Evolutionary conservation across 1,139 yeast species (phyloP), one percentile per base, ranked within the genome.

Genomic region (Meyerozyma smithsonii): DNA sequence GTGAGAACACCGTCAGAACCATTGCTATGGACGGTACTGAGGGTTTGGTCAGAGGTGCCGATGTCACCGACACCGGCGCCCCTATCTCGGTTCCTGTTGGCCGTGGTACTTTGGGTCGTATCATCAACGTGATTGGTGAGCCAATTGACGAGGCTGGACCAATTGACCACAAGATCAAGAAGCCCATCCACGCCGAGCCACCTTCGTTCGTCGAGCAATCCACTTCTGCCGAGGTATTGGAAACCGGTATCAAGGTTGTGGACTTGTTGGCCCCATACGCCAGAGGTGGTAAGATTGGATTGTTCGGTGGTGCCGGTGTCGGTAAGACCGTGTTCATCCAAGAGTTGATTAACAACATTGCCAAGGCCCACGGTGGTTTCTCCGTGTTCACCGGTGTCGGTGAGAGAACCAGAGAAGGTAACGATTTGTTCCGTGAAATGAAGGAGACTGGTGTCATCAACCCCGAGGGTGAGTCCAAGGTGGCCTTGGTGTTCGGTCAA

Each of bases 281-380:
- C 69, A 90, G 97, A 86, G 98, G 98, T 86, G 98, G 98, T 87
- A 92, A 92, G 84, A 92, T 92, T 87, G 98, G 98, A 83, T 84
- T 92, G 68, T 92, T 92, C 86, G 98, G 98, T 81, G 98, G 98
- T 90, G 98, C 98, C 74, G 98, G 98, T 90, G 98, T 92, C 88
- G 98, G 98, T 79, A 92, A 92, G 79, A 92, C 98, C 72, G 98
- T 92, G 54, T 92, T 92, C 77, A 92, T 92, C 76, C 98, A 92
- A 81, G 98, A 92, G 79, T 84, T 92, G 79, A 92, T 92, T 74
- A 90, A 92, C 89, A 92, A 92, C 83, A 92, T 92, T 67, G 98
- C 98, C 72, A 92, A 90, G 82, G 98, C 98, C 62, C 98, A 92
- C 72, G 98, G 98, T 88, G 98, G 98, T 85, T 92, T 90, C 95